A percentile compares a stretch with the other conserved stretches of the same genome.
Conservation (phyloP, 345 rosid genomes). For the Eucalyptus paniculata region DNA sequence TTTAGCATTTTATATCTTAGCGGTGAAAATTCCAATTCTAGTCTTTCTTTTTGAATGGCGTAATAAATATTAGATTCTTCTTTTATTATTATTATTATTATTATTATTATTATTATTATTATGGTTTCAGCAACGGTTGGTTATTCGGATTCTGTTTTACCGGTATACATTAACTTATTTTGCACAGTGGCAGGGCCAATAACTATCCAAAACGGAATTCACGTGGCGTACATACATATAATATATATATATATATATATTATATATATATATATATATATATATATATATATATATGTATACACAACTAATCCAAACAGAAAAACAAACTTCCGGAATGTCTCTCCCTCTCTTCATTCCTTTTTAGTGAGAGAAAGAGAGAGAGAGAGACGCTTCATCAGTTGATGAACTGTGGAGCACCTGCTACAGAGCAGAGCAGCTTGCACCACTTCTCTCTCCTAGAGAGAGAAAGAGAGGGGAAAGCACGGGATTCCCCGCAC, state of each 20-base stretch:
- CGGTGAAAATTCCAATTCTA: neutral
- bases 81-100: too few species aligned
- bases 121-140: neutral
- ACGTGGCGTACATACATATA: too few species aligned
- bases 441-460: neutral
- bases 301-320: neutral
- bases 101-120: too few species aligned
- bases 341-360: neutral
- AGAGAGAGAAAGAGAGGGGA: neutral
- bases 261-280: too few species aligned
- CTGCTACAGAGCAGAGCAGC: neutral
- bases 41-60: neutral
- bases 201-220: neutral
- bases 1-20: neutral
- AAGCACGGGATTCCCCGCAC: neutral
- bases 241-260: too few species aligned
- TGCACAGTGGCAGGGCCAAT: neutral
- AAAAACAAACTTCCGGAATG: neutral
- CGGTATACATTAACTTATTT: neutral
- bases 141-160: neutral
- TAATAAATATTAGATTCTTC: neutral
- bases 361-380: neutral
- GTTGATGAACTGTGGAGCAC: neutral
- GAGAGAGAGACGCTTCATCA: neutral
- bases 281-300: rapidly evolving